Conservation (phyloP, 2,329 filamentous ascomycete species). For the Colletotrichum sp. region DNA sequence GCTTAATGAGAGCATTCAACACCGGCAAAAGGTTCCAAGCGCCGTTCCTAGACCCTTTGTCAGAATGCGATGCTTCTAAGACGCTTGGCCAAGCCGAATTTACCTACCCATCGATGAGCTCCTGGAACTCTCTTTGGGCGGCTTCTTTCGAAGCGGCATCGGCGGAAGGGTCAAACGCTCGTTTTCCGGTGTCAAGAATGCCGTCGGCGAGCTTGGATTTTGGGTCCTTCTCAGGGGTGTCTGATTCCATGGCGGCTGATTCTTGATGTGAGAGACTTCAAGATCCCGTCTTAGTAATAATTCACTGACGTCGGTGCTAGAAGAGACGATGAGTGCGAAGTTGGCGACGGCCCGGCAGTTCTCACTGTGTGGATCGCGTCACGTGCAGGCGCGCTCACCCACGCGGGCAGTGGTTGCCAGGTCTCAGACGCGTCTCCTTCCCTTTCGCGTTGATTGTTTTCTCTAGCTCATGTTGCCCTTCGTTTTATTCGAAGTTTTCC, state of each 20-base stretch:
- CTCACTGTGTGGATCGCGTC: slow-evolving; percentile 15
- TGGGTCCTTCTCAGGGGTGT: neutral
- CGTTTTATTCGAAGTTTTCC: neutral
- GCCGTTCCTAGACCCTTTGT: slow-evolving; percentile 24
- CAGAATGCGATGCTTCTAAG: slow-evolving; percentile 25
- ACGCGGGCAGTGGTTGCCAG: neutral
- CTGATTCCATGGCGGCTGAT: slow-evolving; percentile 9
- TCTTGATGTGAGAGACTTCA: neutral
- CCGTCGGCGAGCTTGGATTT: slow-evolving; percentile 30
- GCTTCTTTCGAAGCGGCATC: slow-evolving; percentile 37
- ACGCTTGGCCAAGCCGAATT: neutral
- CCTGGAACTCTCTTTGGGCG: slow-evolving; percentile 44
- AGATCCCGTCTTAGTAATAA: neutral
- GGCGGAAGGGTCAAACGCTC: slow-evolving; percentile 52
- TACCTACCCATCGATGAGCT: slow-evolving; percentile 54
- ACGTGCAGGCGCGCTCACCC: slow-evolving; percentile 29
- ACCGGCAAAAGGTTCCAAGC: slow-evolving; percentile 64
- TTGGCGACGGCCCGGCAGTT: rapidly evolving
- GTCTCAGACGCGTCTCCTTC: neutral
- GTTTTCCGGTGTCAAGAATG: slow-evolving; percentile 46
- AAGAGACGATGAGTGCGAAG: neutral
- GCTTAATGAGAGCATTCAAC: slow-evolving; percentile 68
- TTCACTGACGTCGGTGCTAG: neutral
- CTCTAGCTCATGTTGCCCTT: neutral
- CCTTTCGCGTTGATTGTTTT: neutral